phyloP scores from a whole-genome alignment of 1,139 yeast species.

The Pneumocystis jirovecii region DNA sequence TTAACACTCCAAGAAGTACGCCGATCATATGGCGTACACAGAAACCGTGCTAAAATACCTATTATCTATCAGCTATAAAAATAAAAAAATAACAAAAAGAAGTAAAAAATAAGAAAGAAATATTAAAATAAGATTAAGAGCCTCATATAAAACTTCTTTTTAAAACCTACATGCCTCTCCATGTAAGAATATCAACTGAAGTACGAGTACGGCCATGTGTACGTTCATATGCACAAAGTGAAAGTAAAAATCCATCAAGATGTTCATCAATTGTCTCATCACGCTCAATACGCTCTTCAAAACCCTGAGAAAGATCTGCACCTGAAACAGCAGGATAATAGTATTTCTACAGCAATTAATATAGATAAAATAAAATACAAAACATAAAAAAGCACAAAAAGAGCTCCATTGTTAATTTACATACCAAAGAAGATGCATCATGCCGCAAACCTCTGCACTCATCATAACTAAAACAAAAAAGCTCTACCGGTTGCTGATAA shows the following conservation, averaged over 20 bases:
- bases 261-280: constrained; percentile 43
- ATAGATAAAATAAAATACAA: constrained; percentile 57
- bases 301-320: constrained; percentile 49
- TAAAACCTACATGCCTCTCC: constrained; percentile 26
- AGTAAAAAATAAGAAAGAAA: neutral
- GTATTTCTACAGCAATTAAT: constrained; percentile 27
- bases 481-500: constrained; percentile 50
- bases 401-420: neutral
- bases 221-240: constrained; percentile 42
- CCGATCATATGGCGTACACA: constrained; percentile 44
- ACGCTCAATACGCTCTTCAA: constrained; percentile 38
- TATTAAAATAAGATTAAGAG: neutral
- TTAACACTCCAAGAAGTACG: constrained; percentile 50
- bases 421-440: constrained; percentile 25
- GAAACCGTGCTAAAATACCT: constrained; percentile 56
- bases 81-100: constrained; percentile 35
- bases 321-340: constrained; percentile 8
- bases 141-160: neutral
- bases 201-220: constrained; percentile 19
- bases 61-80: constrained; percentile 39
- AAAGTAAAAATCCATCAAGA: constrained; percentile 42
- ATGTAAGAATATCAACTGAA: constrained; percentile 26
- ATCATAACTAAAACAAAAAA: constrained; percentile 44
- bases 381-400: constrained; percentile 15
- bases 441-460: constrained; percentile 34